Base-by-base conservation (phyloP, 371 early-diverging fungal species). In the Rhizomucor pusillus region DNA sequence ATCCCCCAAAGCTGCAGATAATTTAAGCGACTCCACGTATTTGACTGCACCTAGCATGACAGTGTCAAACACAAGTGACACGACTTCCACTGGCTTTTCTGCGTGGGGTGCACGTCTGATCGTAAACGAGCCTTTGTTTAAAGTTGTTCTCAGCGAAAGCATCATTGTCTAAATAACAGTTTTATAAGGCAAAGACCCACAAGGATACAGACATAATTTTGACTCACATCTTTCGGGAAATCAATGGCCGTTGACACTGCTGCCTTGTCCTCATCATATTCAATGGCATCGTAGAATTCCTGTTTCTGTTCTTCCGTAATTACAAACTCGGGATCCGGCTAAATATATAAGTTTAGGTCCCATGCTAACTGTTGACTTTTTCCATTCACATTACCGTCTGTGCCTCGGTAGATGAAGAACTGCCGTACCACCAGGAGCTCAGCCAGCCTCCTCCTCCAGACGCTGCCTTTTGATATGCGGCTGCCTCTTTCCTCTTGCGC, bases 241-340 rank as follows among this genome's bases (percentile, higher is more conserved):
- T 90, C 93, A 3, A 87, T 71, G 9, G 81, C 80, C n/a, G 69
- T 66, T 1, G 76, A 70, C 14, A 85, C 64, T 6, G 77, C 75
- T 0, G 88, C 85, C 16, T 84, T 75, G 20, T 88, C 83, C 50
- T 93, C 93, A 59, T 98, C 90, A 66, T 89, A 96, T 57, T 97
- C 99, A 60, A 98, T 95, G 1, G 95, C 90, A 36, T 97, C 90
- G 73, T 93, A 95, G 18, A 98, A 80, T 60, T 93, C 88, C 57
- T 91, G 76, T 22, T 88, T 82, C 55, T 95, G 90, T 37, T 84
- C 87, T 24, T 92, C 92, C 1, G 86, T 82, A 20, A 86, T 73
- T 0, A 79, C 71, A 1, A 81, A 53, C 12, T 74, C 62, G 0
- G 73, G 73, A 11, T 73, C 79, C 18, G 18, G 16, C 57, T 44